These are phyloP conservation scores for Piloderma croceum DNA, from an alignment of 768 basidiomycete species.

Conservation along the genomic window DNA sequence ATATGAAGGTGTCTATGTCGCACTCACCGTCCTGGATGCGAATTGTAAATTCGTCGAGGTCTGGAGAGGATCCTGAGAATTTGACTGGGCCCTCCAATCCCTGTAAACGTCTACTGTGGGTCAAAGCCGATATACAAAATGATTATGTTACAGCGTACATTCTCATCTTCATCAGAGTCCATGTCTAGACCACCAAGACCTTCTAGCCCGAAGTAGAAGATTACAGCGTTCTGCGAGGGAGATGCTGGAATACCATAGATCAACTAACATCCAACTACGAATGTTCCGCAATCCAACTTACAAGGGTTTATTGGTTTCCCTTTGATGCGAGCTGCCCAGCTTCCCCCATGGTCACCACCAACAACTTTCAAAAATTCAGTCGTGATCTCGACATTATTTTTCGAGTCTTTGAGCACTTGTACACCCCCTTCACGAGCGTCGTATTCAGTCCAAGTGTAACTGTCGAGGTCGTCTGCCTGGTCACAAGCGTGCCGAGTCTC, in stretches of 20 bases:
- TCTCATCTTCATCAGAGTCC: slow-evolving; percentile 69
- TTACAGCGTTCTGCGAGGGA: slow-evolving; percentile 63
- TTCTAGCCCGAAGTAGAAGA: slow-evolving; percentile 87
- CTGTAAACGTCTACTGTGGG: slow-evolving; percentile 34
- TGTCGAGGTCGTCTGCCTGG: slow-evolving; percentile 73
- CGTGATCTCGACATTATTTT: slow-evolving; percentile 81
- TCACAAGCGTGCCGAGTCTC: slow-evolving; percentile 85
- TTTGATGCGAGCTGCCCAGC: slow-evolving; percentile 82
- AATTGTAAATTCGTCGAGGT: slow-evolving; percentile 79
- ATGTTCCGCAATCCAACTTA: slow-evolving; percentile 25
- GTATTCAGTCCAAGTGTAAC: slow-evolving; percentile 85
- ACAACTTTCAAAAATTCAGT: slow-evolving; percentile 85
- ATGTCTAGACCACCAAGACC: slow-evolving; percentile 80
- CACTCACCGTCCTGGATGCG: slow-evolving; percentile 69
- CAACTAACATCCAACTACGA: not conserved
- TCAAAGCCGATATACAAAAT: slow-evolving; percentile 1
- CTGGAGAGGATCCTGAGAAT: slow-evolving; percentile 68
- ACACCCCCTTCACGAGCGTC: slow-evolving; percentile 83
- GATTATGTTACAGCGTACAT: slow-evolving; percentile 42
- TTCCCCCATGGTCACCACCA: slow-evolving; percentile 77
- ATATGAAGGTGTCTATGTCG: slow-evolving; percentile 4
- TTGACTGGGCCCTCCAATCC: slow-evolving; percentile 67
- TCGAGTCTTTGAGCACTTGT: slow-evolving; percentile 74
- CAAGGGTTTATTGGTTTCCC: slow-evolving; percentile 71
- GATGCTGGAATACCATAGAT: slow-evolving; percentile 22